These are phyloP conservation scores for Phytophthora pseudosyringae DNA, from an alignment of 352 stramenopile species.

Conservation along the genomic window DNA sequence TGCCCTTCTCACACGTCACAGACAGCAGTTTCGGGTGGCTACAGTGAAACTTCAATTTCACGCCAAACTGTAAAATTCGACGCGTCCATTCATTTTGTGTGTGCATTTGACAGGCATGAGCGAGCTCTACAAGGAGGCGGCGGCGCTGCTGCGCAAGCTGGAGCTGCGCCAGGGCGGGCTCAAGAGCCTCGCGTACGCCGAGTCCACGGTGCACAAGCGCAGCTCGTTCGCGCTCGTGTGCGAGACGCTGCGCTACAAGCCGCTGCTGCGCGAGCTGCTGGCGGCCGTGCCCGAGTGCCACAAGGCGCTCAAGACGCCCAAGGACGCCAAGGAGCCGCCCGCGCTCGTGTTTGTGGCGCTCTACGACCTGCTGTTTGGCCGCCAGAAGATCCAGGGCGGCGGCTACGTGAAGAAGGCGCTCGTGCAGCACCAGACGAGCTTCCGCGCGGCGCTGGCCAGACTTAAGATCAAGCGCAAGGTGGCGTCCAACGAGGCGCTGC, in stretches of 20 bases:
- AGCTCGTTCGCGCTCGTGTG: slow-evolving; percentile 91
- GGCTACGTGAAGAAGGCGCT: slow-evolving; percentile 90
- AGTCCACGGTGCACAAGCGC: slow-evolving; percentile 85
- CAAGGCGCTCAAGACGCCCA: slow-evolving; percentile 66
- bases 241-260: slow-evolving; percentile 90
- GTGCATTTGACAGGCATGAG: slow-evolving; percentile 42
- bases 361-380: slow-evolving; percentile 89
- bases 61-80: not conserved
- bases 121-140: slow-evolving; percentile 86
- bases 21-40: not conserved
- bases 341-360: slow-evolving; percentile 84
- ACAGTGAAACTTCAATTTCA: slow-evolving; percentile 5
- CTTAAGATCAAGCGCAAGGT: slow-evolving; percentile 88
- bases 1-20: slow-evolving; percentile 29
- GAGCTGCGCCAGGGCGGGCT: slow-evolving; percentile 80
- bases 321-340: slow-evolving; percentile 42
- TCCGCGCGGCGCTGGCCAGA: slow-evolving; percentile 75
- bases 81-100: slow-evolving; percentile 5
- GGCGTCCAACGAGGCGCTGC: slow-evolving; percentile 74
- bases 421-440: slow-evolving; percentile 72
- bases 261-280: slow-evolving; percentile 74
- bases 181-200: slow-evolving; percentile 86
- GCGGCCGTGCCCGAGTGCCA: slow-evolving; percentile 73
- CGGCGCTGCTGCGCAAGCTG: slow-evolving; percentile 77
- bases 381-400: slow-evolving; percentile 87